Percentiles rank a stretch among this genome's conserved stretches.
These are phyloP conservation scores for Endocalyx cinctus DNA, from an alignment of 2,329 filamentous ascomycete species.

Conservation along the genomic window DNA sequence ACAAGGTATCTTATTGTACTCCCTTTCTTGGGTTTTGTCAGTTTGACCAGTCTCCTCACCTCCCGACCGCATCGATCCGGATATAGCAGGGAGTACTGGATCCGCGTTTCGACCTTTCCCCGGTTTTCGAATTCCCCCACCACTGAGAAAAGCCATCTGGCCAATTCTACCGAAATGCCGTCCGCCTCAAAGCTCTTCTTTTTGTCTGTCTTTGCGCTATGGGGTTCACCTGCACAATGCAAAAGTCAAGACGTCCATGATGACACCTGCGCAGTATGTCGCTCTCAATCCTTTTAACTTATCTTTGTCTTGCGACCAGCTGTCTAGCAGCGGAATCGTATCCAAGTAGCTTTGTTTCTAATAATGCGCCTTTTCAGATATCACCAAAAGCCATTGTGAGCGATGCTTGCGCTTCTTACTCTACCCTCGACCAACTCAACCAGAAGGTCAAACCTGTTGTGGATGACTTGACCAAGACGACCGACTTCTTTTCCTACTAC, in stretches of 20 bases:
- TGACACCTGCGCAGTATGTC: conserved; percentile 49
- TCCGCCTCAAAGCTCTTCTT: conserved; percentile 51
- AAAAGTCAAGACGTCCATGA: conserved; percentile 35
- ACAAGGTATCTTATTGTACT: too few relatives aligned
- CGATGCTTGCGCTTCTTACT: conserved; percentile 92
- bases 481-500: conserved; percentile 98
- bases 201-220: conserved; percentile 52
- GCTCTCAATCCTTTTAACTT: conserved; percentile 16
- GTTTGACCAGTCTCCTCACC: too few relatives aligned
- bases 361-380: conserved; percentile 55
- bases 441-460: conserved; percentile 69
- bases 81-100: too few relatives aligned
- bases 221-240: conserved; percentile 45
- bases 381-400: conserved; percentile 84
- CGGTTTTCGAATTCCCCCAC: too few relatives aligned
- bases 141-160: too few relatives aligned
- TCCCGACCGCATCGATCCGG: too few relatives aligned
- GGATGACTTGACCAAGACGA: conserved; percentile 75
- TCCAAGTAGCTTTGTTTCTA: conserved; percentile 31
- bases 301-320: conserved; percentile 15
- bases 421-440: conserved; percentile 83
- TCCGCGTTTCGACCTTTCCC: too few relatives aligned
- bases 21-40: too few relatives aligned
- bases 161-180: conserved; percentile 38
- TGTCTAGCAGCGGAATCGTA: conserved; percentile 17